phyloP scores from a whole-genome alignment of 345 rosid species.

The Eucalyptus victrix region DNA sequence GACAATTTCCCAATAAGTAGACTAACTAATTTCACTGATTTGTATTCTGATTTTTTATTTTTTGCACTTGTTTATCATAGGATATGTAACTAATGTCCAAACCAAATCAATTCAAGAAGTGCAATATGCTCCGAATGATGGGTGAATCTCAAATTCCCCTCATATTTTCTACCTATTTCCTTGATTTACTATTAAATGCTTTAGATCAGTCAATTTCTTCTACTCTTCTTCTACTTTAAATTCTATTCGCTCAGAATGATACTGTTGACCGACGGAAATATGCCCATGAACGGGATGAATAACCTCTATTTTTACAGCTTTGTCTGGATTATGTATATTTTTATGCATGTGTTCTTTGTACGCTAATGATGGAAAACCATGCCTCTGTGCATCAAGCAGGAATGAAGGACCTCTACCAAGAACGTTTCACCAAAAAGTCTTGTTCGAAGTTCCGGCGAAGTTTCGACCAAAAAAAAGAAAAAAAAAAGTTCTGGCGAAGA shows the following conservation, averaged over 20 bases:
- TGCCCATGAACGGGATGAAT: background rate
- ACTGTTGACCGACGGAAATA: background rate
- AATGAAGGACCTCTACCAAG: background rate
- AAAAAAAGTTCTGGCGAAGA: slow-evolving; percentile 3
- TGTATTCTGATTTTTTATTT: background rate
- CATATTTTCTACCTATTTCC: background rate
- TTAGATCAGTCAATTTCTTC: background rate
- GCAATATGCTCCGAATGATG: background rate
- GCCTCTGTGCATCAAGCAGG: background rate
- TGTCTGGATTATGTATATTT: no score
- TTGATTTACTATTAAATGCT: background rate
- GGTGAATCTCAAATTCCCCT: background rate
- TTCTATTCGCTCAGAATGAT: background rate
- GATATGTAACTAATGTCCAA: background rate
- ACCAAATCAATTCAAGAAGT: background rate
- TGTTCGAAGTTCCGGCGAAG: background rate
- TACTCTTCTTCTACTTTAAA: background rate
- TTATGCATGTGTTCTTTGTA: no score
- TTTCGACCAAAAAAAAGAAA: no score
- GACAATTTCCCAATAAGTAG: no score
- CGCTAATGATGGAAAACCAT: no score
- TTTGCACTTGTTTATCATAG: background rate
- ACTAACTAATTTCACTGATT: no score
- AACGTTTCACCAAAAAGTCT: background rate
- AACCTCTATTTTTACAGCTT: background rate